Evolutionary conservation across 2,329 filamentous ascomycete species (phyloP), one percentile per base, ranked within the genome.

Genomic region (Alternaria alternata): DNA sequence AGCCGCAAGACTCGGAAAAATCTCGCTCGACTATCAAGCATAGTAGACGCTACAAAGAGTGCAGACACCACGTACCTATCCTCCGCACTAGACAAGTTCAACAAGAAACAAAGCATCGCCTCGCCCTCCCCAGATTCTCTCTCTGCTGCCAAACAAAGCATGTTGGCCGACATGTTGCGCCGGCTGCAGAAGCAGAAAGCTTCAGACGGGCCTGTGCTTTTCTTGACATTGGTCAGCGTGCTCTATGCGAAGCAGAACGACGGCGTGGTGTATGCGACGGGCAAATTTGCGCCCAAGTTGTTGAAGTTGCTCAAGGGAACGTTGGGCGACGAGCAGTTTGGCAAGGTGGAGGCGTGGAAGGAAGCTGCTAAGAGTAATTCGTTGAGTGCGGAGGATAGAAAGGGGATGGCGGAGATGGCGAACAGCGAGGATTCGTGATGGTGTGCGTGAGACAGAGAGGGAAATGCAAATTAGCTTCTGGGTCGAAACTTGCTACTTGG

Each of bases 281-380:
- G 78, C 7, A 79, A 79, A 62, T 80, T 77, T 59, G 77, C 78
- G 41, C 79, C 79, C 1, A 80, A 76, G 63, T 48, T 81, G 51
- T 58, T 81, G 46, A 80, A 76, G 59, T 61, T 72, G 52, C 56
- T 80, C 30, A 79, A 77, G 55, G 47, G 62, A 3, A 54, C 39
- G 7, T 30, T 75, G 18, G 51, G 55, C 2, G 53, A 54, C 6
- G 74, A 68, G 34, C 61, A 71, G 47, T 76, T 77, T 52, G 70
- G 64, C 28, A 63, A 63, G 51, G 47, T 80, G 32, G 77, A 80
- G 51, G 63, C 49, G 14, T 75, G 78, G 72, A 81, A 81, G 57
- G 78, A 80, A 18, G 61, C 58, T 7, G 78, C 77, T 3, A 80
- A 78, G 55, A 61, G 67, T 24, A 72, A 75, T 11, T 66, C 55